Conservation (phyloP, 768 basidiomycete genomes). For the Termitomyces heimii region DNA sequence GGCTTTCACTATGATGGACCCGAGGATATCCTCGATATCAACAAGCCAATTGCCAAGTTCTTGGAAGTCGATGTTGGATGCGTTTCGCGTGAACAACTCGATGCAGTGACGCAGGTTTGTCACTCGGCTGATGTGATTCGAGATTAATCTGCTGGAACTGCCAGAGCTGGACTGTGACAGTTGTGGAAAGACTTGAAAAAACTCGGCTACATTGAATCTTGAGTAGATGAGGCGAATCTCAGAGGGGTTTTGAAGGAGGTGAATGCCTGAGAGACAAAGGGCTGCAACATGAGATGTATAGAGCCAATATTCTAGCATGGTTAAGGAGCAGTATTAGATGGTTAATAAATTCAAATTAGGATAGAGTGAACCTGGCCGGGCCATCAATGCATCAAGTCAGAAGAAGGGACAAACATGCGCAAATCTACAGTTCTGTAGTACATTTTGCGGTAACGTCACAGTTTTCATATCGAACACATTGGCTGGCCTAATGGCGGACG, state of each 20-base stretch:
- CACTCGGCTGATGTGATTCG: background rate
- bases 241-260: constrained; percentile 3
- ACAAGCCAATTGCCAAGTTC: background rate
- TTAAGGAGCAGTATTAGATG: background rate
- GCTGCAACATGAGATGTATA: background rate
- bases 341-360: too few relatives aligned
- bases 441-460: background rate
- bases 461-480: constrained; percentile 3
- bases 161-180: background rate
- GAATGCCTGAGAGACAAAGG: background rate
- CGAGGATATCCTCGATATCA: background rate
- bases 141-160: background rate
- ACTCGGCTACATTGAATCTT: background rate
- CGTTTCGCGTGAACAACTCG: background rate
- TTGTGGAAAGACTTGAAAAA: background rate
- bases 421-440: too few relatives aligned
- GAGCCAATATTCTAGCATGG: background rate
- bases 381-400: too few relatives aligned
- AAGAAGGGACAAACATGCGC: background rate
- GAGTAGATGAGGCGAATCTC: background rate
- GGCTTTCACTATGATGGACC: background rate
- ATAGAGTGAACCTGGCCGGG: too few relatives aligned
- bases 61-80: background rate
- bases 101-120: background rate
- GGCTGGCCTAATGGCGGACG: constrained; percentile 54